Percentiles rank a stretch among this genome's conserved stretches.
phyloP scores from a whole-genome alignment of 257 asterid species.

The Cordia subcordata region DNA sequence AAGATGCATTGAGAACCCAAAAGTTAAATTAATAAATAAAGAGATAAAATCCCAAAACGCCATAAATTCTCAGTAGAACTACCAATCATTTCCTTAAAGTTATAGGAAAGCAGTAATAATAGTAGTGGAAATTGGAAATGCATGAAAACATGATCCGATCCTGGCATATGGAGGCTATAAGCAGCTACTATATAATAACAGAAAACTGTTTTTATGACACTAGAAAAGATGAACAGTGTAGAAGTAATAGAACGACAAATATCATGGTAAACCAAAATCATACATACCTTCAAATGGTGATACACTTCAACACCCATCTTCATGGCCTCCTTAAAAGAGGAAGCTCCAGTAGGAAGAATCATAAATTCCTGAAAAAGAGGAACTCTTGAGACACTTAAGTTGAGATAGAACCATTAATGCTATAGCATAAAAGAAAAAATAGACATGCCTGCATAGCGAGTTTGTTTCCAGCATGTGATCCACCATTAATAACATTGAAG shows the following conservation, averaged over 20 bases:
- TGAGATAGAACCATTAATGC: neutral
- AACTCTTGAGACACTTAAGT: conserved; percentile 5
- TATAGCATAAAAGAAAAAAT: neutral
- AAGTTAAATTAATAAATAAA: too few relatives aligned
- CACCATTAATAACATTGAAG: conserved; percentile 96
- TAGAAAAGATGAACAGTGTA: neutral
- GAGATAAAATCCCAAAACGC: too few relatives aligned
- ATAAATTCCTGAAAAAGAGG: conserved; percentile 65
- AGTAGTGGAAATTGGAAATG: too few relatives aligned
- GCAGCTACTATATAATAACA: neutral
- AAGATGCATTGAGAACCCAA: too few relatives aligned
- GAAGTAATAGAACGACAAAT: neutral
- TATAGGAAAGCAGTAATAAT: too few relatives aligned
- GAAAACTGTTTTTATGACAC: too few relatives aligned
- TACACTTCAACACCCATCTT: conserved; percentile 99
- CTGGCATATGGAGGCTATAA: neutral
- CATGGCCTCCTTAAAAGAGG: conserved; percentile 94
- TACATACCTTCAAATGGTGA: conserved; percentile 81
- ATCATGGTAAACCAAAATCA: neutral
- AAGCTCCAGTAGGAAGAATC: conserved; percentile 97
- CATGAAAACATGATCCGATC: too few relatives aligned
- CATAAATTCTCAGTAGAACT: neutral
- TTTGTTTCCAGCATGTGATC: conserved; percentile 98
- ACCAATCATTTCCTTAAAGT: neutral
- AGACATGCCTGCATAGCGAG: conserved; percentile 93